A percentile compares a stretch with the other conserved stretches of the same genome.
phyloP scores from a whole-genome alignment of 768 basidiomycete genomes.

The Rhodotorula graminis region DNA sequence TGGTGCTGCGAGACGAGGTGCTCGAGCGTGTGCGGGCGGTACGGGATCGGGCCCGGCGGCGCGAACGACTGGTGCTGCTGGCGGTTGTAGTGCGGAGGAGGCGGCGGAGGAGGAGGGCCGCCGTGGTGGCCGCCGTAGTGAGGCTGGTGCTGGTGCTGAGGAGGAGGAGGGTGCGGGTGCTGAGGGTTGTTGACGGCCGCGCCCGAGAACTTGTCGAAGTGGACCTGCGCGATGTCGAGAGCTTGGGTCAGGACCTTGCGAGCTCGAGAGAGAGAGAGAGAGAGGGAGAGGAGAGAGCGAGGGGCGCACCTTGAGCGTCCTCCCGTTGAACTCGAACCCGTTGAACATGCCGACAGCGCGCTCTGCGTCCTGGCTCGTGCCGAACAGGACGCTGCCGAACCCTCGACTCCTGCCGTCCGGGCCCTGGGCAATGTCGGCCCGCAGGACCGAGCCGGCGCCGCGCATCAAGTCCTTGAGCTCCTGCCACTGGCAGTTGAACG shows the following conservation, averaged over 20 bases:
- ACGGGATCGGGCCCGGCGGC: neutral
- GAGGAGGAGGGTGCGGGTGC: neutral
- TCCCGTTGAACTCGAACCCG: constrained; percentile 57
- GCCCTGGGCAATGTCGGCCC: constrained; percentile 85
- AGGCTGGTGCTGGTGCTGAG: neutral
- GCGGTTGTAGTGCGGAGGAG: neutral
- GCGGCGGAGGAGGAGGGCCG: neutral
- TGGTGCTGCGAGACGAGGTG: neutral
- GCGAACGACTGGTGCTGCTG: neutral
- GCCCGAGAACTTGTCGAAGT: constrained; percentile 69
- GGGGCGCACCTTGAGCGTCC: constrained; percentile 9
- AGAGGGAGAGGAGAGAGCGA: neutral
- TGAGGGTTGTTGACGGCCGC: neutral
- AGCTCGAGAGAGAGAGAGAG: neutral
- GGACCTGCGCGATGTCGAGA: constrained; percentile 58
- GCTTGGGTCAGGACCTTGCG: too few relatives aligned
- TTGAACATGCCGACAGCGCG: constrained; percentile 81
- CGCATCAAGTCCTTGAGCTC: constrained; percentile 95
- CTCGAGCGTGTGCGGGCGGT: neutral
- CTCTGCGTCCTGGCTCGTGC: constrained; percentile 75
- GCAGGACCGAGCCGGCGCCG: constrained; percentile 78
- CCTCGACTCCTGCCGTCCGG: constrained; percentile 83
- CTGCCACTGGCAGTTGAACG: constrained; percentile 95
- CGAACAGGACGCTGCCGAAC: constrained; percentile 85
- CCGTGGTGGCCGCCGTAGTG: neutral